These are phyloP conservation scores for Chlorencoelia australis DNA, from an alignment of 2,329 filamentous ascomycete genomes.

Conservation along the genomic window DNA sequence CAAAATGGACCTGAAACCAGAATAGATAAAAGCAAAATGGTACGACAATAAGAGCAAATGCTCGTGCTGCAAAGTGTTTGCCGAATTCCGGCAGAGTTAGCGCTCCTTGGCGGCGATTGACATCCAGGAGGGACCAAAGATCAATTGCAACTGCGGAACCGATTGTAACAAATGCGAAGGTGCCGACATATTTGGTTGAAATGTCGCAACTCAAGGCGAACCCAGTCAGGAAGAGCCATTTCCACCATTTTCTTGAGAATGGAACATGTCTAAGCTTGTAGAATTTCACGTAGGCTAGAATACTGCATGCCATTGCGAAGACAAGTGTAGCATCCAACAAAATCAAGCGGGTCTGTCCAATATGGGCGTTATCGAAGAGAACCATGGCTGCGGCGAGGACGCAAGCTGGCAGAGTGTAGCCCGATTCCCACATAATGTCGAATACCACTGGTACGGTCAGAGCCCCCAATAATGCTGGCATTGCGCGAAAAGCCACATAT, in stretches of 20 bases:
- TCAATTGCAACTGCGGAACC: constrained; percentile 90
- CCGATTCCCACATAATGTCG: constrained; percentile 99
- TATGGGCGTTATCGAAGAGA: constrained; percentile 94
- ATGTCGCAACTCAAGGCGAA: constrained; percentile 95
- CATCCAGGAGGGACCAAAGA: constrained; percentile 85
- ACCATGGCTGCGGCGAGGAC: constrained; percentile 76
- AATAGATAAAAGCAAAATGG: constrained; percentile 98
- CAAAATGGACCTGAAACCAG: constrained; percentile 99
- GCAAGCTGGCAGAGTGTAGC: constrained; percentile 89
- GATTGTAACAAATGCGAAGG: constrained; percentile 95
- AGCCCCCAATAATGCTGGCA: constrained; percentile 85
- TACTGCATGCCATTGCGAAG: constrained; percentile 89
- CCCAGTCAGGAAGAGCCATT: constrained; percentile 93
- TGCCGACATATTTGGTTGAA: constrained; percentile 94
- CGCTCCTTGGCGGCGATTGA: constrained; percentile 76
- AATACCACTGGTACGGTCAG: constrained; percentile 91
- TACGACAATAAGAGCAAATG: constrained; percentile 76
- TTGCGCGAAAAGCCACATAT: constrained; percentile 88
- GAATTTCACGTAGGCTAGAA: constrained; percentile 92
- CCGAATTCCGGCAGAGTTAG: constrained; percentile 69
- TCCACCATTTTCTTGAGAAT: constrained; percentile 98
- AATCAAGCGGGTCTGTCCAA: constrained; percentile 91
- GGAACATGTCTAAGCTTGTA: constrained; percentile 88
- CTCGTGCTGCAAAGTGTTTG: constrained; percentile 83
- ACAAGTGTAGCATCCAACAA: constrained; percentile 90